phyloP scores from a whole-genome alignment of 1,284 basidiomycete genomes.

The Naganishia sp. region DNA sequence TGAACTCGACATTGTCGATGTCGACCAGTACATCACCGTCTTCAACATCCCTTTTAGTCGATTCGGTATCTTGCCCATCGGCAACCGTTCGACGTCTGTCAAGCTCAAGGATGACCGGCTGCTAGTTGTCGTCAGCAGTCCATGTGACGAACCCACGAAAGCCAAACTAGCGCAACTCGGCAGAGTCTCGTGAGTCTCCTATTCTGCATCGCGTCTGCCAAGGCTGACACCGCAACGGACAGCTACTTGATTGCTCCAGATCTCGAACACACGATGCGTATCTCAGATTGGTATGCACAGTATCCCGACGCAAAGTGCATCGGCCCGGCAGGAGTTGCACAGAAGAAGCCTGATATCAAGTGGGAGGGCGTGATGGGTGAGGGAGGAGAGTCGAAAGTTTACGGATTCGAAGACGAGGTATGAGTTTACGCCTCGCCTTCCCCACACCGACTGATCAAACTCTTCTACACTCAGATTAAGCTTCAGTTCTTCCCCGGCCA shows the following conservation, averaged over 20 bases:
- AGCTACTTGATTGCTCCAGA: conserved; percentile 57
- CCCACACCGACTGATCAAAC: background rate
- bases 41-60: conserved; percentile 52
- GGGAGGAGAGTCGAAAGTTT: conserved; percentile 56
- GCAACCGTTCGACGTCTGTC: conserved; percentile 80
- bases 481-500: conserved; percentile 74
- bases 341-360: conserved; percentile 54
- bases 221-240: conserved; percentile 52
- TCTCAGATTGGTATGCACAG: conserved; percentile 56
- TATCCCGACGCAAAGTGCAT: conserved; percentile 72
- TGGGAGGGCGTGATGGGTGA: conserved; percentile 53
- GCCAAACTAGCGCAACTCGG: conserved; percentile 60
- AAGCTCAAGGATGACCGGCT: conserved; percentile 71
- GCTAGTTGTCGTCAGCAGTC: conserved; percentile 84
- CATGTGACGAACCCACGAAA: conserved; percentile 70
- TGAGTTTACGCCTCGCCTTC: background rate
- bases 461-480: conserved; percentile 38
- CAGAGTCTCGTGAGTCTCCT: conserved; percentile 64
- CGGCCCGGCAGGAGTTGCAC: conserved; percentile 52
- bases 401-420: conserved; percentile 76
- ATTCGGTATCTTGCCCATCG: conserved; percentile 66
- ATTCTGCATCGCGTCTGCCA: background rate
- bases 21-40: conserved; percentile 50
- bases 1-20: conserved; percentile 49
- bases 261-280: conserved; percentile 56